Evolutionary conservation across 805 yeast species (phyloP).

Genomic region (Suhomyces faveliae): DNA sequence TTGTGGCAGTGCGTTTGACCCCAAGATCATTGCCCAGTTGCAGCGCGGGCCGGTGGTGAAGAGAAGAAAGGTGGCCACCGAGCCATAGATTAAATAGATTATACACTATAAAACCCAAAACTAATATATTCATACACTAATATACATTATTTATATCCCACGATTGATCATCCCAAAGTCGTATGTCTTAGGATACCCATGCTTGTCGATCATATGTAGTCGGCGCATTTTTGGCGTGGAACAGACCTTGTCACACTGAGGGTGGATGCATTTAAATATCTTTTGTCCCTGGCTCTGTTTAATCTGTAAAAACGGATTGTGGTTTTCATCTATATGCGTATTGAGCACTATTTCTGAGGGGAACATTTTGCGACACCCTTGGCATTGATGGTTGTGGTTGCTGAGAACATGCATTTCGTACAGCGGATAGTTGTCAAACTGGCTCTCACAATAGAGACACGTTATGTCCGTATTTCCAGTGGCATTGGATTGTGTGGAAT

Average conservation of each 20-base stretch:
- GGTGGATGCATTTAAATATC: slow-evolving; percentile 38
- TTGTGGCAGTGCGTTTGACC: slow-evolving; percentile 78
- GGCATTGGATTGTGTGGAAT: background rate
- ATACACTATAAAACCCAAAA: background rate
- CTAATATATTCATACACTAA: no score
- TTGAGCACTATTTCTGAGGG: slow-evolving; percentile 44
- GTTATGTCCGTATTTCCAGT: no score
- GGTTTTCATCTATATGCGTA: slow-evolving; percentile 52
- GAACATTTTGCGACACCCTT: slow-evolving; percentile 37
- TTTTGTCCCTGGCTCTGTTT: slow-evolving; percentile 39
- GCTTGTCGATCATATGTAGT: slow-evolving; percentile 50
- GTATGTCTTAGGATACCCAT: slow-evolving; percentile 44
- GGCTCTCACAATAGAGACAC: background rate
- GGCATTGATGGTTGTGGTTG: slow-evolving; percentile 17
- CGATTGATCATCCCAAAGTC: slow-evolving; percentile 28
- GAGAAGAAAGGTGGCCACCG: slow-evolving; percentile 26
- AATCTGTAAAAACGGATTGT: slow-evolving; percentile 46
- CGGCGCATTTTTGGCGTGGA: slow-evolving; percentile 39
- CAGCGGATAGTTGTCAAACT: slow-evolving; percentile 4
- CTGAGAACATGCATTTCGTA: slow-evolving; percentile 5
- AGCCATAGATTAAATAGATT: background rate
- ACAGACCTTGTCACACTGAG: slow-evolving; percentile 41
- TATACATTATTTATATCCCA: slow-evolving; percentile 20
- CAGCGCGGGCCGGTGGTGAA: slow-evolving; percentile 59
- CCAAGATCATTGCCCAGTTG: slow-evolving; percentile 54